These are phyloP conservation scores for Periconia sp. DNA, from an alignment of 2,329 filamentous ascomycete genomes.

Conservation along the genomic window DNA sequence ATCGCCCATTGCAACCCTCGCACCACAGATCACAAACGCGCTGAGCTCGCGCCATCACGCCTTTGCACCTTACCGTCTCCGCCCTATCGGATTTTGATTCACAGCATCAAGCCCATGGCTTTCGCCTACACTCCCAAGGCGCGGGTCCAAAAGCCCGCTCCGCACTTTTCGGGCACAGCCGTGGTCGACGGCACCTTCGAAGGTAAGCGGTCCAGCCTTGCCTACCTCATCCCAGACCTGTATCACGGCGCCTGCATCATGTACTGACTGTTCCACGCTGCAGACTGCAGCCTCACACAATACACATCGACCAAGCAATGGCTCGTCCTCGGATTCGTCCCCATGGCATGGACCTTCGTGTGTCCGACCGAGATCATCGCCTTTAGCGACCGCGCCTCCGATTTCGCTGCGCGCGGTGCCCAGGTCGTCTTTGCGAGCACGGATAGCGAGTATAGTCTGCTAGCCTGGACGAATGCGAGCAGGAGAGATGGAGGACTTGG, in stretches of 20 bases:
- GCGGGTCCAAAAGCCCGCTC: constrained; percentile 49
- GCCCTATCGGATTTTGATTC: constrained; percentile 13
- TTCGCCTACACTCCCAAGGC: constrained; percentile 44
- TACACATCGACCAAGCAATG: constrained; percentile 55
- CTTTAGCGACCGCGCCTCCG: constrained; percentile 66
- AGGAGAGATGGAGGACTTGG: constrained; percentile 69
- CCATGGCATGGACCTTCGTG: constrained; percentile 72
- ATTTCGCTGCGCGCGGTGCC: constrained; percentile 65
- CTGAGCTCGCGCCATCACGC: no score
- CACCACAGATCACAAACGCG: no score
- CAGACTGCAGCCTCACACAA: constrained; percentile 45
- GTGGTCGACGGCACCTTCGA: constrained; percentile 50
- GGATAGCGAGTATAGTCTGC: constrained; percentile 64
- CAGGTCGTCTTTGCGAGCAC: constrained; percentile 67
- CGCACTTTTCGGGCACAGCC: constrained; percentile 45
- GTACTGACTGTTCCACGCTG: constrained; percentile 6
- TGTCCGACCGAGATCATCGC: constrained; percentile 71
- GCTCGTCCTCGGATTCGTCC: constrained; percentile 71
- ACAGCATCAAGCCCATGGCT: constrained; percentile 33
- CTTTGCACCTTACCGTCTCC: no score
- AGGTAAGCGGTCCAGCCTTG: constrained; percentile 30
- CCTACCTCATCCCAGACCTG: neutral
- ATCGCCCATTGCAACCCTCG: no score
- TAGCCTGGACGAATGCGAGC: constrained; percentile 50
- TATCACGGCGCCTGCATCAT: neutral